A percentile compares a stretch with the other conserved stretches of the same genome.
Conservation (phyloP, 352 stramenopile species). For the Pythium myriotylum region DNA sequence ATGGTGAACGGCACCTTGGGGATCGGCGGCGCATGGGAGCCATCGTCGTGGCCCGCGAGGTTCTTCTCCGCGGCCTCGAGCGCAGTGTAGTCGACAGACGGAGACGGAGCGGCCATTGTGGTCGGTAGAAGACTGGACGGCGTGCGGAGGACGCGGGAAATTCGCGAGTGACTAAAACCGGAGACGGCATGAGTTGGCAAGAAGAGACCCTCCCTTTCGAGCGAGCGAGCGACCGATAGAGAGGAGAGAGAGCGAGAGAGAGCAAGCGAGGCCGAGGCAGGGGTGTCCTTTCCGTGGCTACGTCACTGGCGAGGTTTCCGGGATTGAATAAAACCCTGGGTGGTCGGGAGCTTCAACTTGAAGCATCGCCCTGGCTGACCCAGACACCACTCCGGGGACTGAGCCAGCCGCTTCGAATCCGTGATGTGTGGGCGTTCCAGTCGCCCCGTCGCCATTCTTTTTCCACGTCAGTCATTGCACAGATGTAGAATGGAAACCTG, state of each 20-base stretch:
- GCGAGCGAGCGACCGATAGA: too few relatives aligned
- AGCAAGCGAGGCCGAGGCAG: too few relatives aligned
- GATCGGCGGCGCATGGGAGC: slow-evolving; percentile 4
- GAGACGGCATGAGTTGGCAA: background rate
- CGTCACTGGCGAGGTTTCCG: background rate
- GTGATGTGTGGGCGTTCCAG: too few relatives aligned
- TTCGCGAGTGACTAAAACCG: slow-evolving; percentile 8
- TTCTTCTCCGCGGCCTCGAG: slow-evolving; percentile 31
- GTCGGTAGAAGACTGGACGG: background rate
- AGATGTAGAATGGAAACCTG: too few relatives aligned
- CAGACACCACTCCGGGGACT: too few relatives aligned
- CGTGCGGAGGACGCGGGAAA: background rate
- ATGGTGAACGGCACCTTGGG: slow-evolving; percentile 24
- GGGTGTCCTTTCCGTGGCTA: background rate
- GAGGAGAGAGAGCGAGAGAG: background rate
- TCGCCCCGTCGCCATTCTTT: too few relatives aligned
- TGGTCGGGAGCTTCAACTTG: slow-evolving; percentile 4
- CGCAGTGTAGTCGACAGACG: slow-evolving; percentile 18
- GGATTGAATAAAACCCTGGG: background rate
- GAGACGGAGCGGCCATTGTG: slow-evolving; percentile 1
- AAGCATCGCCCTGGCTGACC: background rate
- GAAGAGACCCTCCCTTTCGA: too few relatives aligned
- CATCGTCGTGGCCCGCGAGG: background rate
- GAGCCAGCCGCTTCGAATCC: too few relatives aligned
- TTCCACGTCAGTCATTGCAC: too few relatives aligned